Conservation (phyloP, 1,139 yeast genomes). For the Diutina neorugosa region DNA sequence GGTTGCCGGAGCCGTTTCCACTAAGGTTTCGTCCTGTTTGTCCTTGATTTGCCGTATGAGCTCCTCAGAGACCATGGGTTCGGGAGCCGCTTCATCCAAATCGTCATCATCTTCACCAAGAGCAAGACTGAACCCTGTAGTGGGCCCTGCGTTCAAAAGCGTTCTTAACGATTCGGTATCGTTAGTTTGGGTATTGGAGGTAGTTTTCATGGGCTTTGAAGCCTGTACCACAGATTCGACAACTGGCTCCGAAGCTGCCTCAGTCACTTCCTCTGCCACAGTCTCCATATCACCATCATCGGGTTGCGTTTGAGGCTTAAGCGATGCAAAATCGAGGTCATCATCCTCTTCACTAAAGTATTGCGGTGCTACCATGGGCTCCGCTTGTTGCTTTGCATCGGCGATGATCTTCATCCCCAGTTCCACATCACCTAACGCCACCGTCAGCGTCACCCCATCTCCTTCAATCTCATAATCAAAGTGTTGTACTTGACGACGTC, state of each 20-base stretch:
- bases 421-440: slow-evolving; percentile 9
- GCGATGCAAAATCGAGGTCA: slow-evolving; percentile 9
- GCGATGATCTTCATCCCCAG: not conserved
- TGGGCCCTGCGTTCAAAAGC: not conserved
- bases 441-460: slow-evolving; percentile 11
- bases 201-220: not conserved
- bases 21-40: slow-evolving; percentile 16
- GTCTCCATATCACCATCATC: not conserved
- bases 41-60: slow-evolving; percentile 21
- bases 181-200: not conserved
- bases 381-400: slow-evolving; percentile 10
- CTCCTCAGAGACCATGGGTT: slow-evolving; percentile 10
- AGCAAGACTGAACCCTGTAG: slow-evolving; percentile 19
- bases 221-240: too few species aligned
- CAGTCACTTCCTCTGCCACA: not conserved
- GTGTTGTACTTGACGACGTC: slow-evolving; percentile 21
- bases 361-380: slow-evolving; percentile 15
- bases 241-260: not conserved
- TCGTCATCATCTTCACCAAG: slow-evolving; percentile 24
- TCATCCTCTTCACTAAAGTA: slow-evolving; percentile 36
- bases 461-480: slow-evolving; percentile 30
- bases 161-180: not conserved
- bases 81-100: slow-evolving; percentile 12
- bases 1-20: slow-evolving; percentile 7
- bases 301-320: not conserved